Evolutionary conservation across 805 yeast genomes (phyloP).

Genomic region (Kluyveromyces dobzhanskii): DNA sequence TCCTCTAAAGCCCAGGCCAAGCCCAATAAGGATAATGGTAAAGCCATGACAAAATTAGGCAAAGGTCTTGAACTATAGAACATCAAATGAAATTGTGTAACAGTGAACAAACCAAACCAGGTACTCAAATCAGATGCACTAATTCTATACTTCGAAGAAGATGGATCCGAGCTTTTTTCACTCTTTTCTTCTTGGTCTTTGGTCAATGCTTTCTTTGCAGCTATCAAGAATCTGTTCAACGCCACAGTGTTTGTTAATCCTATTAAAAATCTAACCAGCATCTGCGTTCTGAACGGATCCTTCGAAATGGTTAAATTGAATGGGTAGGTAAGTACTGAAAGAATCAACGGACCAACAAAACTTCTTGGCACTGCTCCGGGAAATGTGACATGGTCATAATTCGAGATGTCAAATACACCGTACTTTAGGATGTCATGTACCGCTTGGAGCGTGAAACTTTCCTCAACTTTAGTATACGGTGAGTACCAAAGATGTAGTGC

Average conservation of each 20-base stretch:
- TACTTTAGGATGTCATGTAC: constrained; percentile 66
- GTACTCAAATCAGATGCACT: not conserved
- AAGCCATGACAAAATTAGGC: constrained; percentile 73
- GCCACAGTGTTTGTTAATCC: constrained; percentile 51
- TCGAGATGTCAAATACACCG: constrained; percentile 38
- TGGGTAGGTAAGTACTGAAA: constrained; percentile 42
- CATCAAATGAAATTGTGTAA: constrained; percentile 69
- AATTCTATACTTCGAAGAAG: constrained; percentile 27
- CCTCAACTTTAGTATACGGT: constrained; percentile 90
- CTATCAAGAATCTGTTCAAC: constrained; percentile 3
- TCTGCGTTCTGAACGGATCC: constrained; percentile 45
- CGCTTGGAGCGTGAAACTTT: constrained; percentile 86
- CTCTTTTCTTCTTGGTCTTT: constrained; percentile 1
- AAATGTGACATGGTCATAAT: constrained; percentile 67
- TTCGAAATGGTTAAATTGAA: constrained; percentile 11
- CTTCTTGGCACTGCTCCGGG: constrained; percentile 91
- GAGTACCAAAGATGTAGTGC: constrained; percentile 45
- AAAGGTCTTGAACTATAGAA: constrained; percentile 78
- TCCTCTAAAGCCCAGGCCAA: constrained; percentile 44
- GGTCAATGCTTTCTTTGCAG: constrained; percentile 8
- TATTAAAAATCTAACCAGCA: constrained; percentile 47
- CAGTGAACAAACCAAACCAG: constrained; percentile 53
- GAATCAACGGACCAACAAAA: constrained; percentile 58
- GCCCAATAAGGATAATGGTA: constrained; percentile 61
- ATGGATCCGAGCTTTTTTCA: constrained; percentile 12